phyloP scores from a whole-genome alignment of 192 early-diverging fungal species.

The Coemansia sp. region DNA sequence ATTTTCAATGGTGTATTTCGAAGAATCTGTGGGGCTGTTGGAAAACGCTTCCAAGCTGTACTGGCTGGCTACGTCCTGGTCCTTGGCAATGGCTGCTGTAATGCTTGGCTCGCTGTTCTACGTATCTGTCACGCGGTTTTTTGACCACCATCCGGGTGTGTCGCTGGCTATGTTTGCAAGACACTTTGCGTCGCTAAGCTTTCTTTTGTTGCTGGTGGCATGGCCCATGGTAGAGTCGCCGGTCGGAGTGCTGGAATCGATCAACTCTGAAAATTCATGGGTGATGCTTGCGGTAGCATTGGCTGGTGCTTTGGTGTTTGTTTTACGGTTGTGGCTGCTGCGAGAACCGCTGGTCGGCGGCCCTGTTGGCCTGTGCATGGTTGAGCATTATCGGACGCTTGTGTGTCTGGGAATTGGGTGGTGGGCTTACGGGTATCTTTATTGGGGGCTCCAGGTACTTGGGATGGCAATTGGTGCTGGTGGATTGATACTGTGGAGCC shows the following conservation, averaged over 20 bases:
- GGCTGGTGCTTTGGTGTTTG: constrained; percentile 22
- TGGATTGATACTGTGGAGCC: not conserved
- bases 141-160: constrained; percentile 11
- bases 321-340: constrained; percentile 23
- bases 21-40: not conserved
- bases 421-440: constrained; percentile 38
- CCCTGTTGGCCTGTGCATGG: constrained; percentile 23
- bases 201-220: constrained; percentile 25
- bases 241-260: constrained; percentile 14
- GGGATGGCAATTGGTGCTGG: constrained; percentile 19
- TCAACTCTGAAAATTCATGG: not conserved
- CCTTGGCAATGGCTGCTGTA: constrained; percentile 13
- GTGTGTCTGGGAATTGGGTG: constrained; percentile 39
- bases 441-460: constrained; percentile 16
- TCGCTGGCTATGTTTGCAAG: constrained; percentile 28
- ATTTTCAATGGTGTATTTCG: constrained; percentile 10
- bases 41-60: not conserved
- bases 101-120: constrained; percentile 16
- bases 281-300: constrained; percentile 17
- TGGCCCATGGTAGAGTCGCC: constrained; percentile 41
- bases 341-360: constrained; percentile 18
- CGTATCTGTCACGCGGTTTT: constrained; percentile 4
- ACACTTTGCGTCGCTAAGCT: constrained; percentile 38
- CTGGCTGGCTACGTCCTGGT: not conserved
- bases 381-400: constrained; percentile 17